Base-by-base conservation (phyloP, 192 early-diverging fungal species). In the Piromyces finnis region DNA sequence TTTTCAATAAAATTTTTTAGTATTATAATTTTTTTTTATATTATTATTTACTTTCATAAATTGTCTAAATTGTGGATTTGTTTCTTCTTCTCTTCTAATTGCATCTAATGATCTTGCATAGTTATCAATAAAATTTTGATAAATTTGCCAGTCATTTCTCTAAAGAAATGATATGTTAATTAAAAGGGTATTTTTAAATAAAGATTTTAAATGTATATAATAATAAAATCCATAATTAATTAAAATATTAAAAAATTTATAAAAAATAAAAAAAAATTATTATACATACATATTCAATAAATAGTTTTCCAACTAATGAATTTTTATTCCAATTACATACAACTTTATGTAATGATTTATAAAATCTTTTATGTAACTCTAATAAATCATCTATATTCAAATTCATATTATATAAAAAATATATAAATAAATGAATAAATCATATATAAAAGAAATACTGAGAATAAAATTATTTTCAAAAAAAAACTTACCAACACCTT, bases 81-180 rank as follows among this genome's bases (percentile, higher is more conserved):
- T 28, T 32, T 81, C 37, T 68, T 82, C 82, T 29, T 29, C 77
- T 26, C 36, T 32, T 29, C 78, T 39, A 9, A 82, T 79, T 28
- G 59, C 78, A 27, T 80, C 32, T 29, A 39, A n/a, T 28, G 80
- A 32, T 41, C 35, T 82, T 18, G 32, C 29, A 80, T 78, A 82
- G 22, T 82, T 82, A 37, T 82, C 82, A 77, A 82, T 79, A 36
- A 81, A 82, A 32, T 32, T 35, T 17, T 28, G 80, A 36, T 80
- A 82, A 27, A 77, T 80, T 35, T 81, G 80, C 78, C 79, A 29
- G 77, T 78, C 79, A 78, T 80, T 3, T 78, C 28, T 29, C 29
- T 78, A 78, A 32, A 32, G n/a, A n/a, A n/a, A n/a, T n/a, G n/a
- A n/a, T n/a, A n/a, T n/a, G n/a, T n/a, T n/a, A n/a, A n/a, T n/a